Conservation (phyloP, 2,329 filamentous ascomycete species). For the Cladosporium colombiae region DNA sequence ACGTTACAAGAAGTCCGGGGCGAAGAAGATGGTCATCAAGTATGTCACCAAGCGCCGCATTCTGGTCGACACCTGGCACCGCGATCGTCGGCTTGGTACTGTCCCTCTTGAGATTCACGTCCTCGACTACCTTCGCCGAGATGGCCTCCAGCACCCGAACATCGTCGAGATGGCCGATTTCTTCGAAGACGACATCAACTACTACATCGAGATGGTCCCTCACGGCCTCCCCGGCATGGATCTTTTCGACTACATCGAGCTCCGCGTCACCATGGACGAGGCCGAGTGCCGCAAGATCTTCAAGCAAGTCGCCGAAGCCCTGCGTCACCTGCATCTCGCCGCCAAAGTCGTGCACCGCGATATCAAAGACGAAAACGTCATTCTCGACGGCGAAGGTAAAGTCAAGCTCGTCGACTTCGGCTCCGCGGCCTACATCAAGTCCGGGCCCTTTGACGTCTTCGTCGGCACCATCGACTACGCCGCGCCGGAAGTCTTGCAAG, state of each 20-base stretch:
- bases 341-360: slow-evolving; percentile 93
- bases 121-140: slow-evolving; percentile 83
- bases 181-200: slow-evolving; percentile 81
- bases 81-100: slow-evolving; percentile 87
- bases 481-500: slow-evolving; percentile 93
- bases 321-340: slow-evolving; percentile 88
- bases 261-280: slow-evolving; percentile 95
- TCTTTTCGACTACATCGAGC: slow-evolving; percentile 96
- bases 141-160: slow-evolving; percentile 63
- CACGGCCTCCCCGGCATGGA: slow-evolving; percentile 97
- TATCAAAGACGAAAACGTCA: slow-evolving; percentile 98
- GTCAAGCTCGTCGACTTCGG: slow-evolving; percentile 99
- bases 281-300: slow-evolving; percentile 93
- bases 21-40: slow-evolving; percentile 88
- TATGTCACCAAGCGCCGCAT: slow-evolving; percentile 97
- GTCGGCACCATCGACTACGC: slow-evolving; percentile 99
- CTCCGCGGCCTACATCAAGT: slow-evolving; percentile 97
- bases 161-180: slow-evolving; percentile 71
- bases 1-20: slow-evolving; percentile 71
- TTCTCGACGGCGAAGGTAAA: slow-evolving; percentile 89
- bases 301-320: slow-evolving; percentile 82
- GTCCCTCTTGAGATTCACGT: slow-evolving; percentile 97
- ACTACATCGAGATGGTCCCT: slow-evolving; percentile 98
- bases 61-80: slow-evolving; percentile 96
- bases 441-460: slow-evolving; percentile 97